Conservation (phyloP, 768 basidiomycete species). For the Multifurca ochricompacta region DNA sequence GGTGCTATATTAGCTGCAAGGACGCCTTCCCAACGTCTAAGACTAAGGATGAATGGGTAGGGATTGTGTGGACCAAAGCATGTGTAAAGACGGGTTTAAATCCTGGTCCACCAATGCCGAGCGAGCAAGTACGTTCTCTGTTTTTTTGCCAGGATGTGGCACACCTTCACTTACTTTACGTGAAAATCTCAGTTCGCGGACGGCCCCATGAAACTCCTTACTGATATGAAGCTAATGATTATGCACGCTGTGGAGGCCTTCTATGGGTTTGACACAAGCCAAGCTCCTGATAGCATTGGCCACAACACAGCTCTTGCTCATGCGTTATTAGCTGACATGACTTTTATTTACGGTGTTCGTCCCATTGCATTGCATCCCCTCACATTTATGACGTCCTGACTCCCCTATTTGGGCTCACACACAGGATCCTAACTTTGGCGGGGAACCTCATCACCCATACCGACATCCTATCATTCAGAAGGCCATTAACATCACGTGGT, state of each 20-base stretch:
- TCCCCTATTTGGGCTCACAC: too few species aligned
- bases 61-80: not conserved
- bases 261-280: constrained; percentile 9
- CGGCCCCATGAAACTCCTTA: not conserved
- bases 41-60: not conserved
- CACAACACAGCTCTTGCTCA: not conserved
- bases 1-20: constrained; percentile 2
- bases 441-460: not conserved
- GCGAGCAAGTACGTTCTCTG: not conserved
- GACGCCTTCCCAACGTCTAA: not conserved
- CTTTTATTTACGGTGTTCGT: constrained; percentile 7
- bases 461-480: constrained; percentile 8
- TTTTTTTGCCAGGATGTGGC: not conserved
- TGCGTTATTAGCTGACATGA: not conserved
- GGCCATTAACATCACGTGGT: constrained; percentile 11
- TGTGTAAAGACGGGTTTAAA: not conserved
- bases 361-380: not conserved
- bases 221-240: not conserved
- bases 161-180: not conserved
- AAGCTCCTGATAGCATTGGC: not conserved
- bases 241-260: not conserved
- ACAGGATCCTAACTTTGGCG: not conserved
- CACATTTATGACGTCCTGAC: not conserved
- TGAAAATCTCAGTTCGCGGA: not conserved
- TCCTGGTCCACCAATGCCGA: not conserved